Evolutionary conservation across 192 early-diverging fungal genomes (phyloP), one percentile per base, ranked within the genome.

Genomic region (Backusella tuberculispora): DNA sequence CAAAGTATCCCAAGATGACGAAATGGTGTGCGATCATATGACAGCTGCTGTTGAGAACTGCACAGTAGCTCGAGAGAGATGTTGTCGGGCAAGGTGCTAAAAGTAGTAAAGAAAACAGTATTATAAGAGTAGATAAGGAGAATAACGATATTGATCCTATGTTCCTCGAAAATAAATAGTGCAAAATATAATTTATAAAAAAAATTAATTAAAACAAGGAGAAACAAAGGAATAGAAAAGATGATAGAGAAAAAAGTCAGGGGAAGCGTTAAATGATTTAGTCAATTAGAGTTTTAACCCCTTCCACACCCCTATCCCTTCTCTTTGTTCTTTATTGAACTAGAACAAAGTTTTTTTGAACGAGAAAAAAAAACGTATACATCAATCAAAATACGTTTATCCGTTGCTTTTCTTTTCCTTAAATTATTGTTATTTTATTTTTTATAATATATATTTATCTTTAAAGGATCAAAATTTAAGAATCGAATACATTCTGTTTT

Each of bases 131-230:
- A 60, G 24, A 10, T 60, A 60, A 60, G 53, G 53, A 24, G 53
- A 60, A 26, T 0, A 26, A 26, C 21, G 53, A 60, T 60, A 12
- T 60, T 26, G 53, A 24, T 60, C 8, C 21, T 8, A 26, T 60
- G 21, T 12, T 60, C 21, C 53, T 60, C 53, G 53, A 60, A 60
- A 60, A 53, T 10, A n/a, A 7, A 21, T 21, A 60, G 4, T 10
- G 6, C 10, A 0, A 26, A 60, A 24, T 60, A 4, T 60, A 60
- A 12, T 26, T 26, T 13, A 60, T 60, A 60, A 60, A 60, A 60
- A 60, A 60, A 60, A 60, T 60, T 60, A 60, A 60, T 60, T 60
- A 60, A 60, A 60, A 60, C 21, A 60, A 60, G 53, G 53, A 60
- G 53, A 60, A 60, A 12, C 21, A 43, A 43, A 43, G 42, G 10